Evolutionary conservation across 768 basidiomycete genomes (phyloP), one percentile per base, ranked within the genome.

Genomic region (Daedaleopsis sinensis): DNA sequence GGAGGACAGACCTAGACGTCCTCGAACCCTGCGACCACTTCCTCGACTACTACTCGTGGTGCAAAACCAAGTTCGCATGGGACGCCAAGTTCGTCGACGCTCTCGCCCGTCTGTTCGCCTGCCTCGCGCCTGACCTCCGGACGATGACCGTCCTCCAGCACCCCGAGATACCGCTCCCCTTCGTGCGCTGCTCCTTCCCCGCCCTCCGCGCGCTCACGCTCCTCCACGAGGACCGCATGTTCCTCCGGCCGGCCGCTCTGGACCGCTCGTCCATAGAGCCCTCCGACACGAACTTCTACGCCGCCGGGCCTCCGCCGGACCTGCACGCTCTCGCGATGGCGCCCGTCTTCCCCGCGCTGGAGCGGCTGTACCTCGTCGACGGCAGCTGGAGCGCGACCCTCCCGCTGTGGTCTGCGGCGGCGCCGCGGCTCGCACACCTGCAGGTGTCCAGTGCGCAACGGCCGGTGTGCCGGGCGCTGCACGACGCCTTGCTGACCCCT

Each of bases 131-230:
- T 7, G 36, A 46, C 21, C 52, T 62, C 52, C 46, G 49, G 12
- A 57, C 61, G 11, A 21, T 62, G 39, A 43, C 61, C 24, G 24
- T 62, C 52, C 46, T 62, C 1, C 56, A 57, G 11, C 36, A 46
- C 15, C 24, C 24, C n/a, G 18, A 27, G 1, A 50, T 62, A 15
- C n/a, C 37, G 42, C 61, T 62, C 1, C 61, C 61, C 9, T 42
- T 48, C 46, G 43, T 59, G 9, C 58, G 39, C 15, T 48, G 46
- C 46, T 7, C 5, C 11, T 53, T 59, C 37, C 52, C 58, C 11
- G 58, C 36, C 5, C 52, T 59, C 8, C 58, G 58, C 3, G 37
- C n/a, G 18, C 58, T 59, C 47, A 59, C 58, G 7, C 47, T 59
- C 15, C 36, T 55, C 16, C 27, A 15, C 8, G 58, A 59, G 5